A percentile compares a stretch with the other conserved stretches of the same genome.
phyloP scores from a whole-genome alignment of 805 yeast genomes.

The Candida yuanshanica region DNA sequence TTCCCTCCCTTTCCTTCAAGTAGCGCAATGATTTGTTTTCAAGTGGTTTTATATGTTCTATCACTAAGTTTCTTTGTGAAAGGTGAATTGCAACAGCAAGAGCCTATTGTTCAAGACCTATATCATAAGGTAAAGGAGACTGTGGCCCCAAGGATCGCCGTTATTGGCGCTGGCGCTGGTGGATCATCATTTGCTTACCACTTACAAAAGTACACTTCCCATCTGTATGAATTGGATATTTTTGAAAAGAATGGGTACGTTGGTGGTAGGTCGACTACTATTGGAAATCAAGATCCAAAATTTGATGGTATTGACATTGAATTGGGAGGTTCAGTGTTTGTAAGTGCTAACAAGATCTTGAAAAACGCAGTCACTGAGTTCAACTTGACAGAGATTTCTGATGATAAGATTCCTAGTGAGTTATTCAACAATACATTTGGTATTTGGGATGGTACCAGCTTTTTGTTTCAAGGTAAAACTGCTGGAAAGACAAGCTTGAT shows the following conservation, averaged over 20 bases:
- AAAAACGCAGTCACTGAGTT: slow-evolving; percentile 32
- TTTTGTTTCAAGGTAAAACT: slow-evolving; percentile 12
- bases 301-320: slow-evolving; percentile 24
- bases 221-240: slow-evolving; percentile 32
- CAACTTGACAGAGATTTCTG: slow-evolving; percentile 21
- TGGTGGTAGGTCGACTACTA: slow-evolving; percentile 42
- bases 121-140: background rate
- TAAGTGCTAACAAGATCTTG: slow-evolving; percentile 34
- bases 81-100: too few relatives aligned
- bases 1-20: too few relatives aligned
- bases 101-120: too few relatives aligned
- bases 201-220: slow-evolving; percentile 32
- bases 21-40: too few relatives aligned
- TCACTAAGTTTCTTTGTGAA: too few relatives aligned
- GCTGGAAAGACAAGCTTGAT: slow-evolving; percentile 3
- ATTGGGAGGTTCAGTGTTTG: slow-evolving; percentile 42
- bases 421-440: slow-evolving; percentile 21
- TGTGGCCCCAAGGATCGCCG: slow-evolving; percentile 26
- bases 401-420: slow-evolving; percentile 9
- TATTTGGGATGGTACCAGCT: slow-evolving; percentile 33
- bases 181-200: slow-evolving; percentile 44
- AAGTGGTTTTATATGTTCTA: too few relatives aligned
- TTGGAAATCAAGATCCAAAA: slow-evolving; percentile 24
- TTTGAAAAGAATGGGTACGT: slow-evolving; percentile 34
- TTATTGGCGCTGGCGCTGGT: slow-evolving; percentile 48